Percentiles rank a stretch among this genome's conserved stretches.
These are phyloP conservation scores for Globisporangium cederbergense DNA, from an alignment of 352 stramenopile species.

Conservation along the genomic window DNA sequence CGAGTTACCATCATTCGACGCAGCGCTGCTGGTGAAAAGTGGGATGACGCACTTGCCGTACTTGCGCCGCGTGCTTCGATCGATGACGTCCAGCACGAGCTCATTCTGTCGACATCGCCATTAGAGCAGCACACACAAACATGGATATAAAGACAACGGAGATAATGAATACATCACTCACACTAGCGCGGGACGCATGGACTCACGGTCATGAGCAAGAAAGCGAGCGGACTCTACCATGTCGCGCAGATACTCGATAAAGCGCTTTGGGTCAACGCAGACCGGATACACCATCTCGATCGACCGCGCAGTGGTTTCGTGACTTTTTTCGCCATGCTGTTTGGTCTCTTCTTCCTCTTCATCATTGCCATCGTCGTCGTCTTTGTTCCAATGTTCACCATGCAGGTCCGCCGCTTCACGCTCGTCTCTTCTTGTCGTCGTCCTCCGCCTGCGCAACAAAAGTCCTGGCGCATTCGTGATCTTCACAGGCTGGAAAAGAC, in stretches of 20 bases:
- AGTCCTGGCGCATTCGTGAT: constrained; percentile 9
- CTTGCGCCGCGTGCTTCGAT: constrained; percentile 37
- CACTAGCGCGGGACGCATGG: not conserved
- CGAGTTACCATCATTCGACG: not conserved
- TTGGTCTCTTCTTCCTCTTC: constrained; percentile 1
- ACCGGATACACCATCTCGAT: constrained; percentile 22
- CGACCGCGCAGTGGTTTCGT: not conserved
- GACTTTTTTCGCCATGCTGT: not conserved
- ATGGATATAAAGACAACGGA: not conserved
- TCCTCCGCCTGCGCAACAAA: not conserved
- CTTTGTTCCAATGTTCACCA: not conserved
- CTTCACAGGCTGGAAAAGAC: constrained; percentile 19
- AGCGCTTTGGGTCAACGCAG: constrained; percentile 6
- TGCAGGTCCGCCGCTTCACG: not conserved
- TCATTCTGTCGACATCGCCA: constrained; percentile 22
- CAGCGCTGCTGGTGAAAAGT: constrained; percentile 11
- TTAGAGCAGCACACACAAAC: not conserved
- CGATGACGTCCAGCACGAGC: constrained; percentile 61
- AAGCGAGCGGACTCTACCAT: constrained; percentile 9
- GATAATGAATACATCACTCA: not conserved
- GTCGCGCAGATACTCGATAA: constrained; percentile 17
- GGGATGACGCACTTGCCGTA: constrained; percentile 31
- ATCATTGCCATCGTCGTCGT: not conserved
- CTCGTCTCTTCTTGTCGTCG: not conserved
- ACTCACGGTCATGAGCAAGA: not conserved